Conservation (phyloP, 768 basidiomycete genomes). For the Naganishia randhawae region DNA sequence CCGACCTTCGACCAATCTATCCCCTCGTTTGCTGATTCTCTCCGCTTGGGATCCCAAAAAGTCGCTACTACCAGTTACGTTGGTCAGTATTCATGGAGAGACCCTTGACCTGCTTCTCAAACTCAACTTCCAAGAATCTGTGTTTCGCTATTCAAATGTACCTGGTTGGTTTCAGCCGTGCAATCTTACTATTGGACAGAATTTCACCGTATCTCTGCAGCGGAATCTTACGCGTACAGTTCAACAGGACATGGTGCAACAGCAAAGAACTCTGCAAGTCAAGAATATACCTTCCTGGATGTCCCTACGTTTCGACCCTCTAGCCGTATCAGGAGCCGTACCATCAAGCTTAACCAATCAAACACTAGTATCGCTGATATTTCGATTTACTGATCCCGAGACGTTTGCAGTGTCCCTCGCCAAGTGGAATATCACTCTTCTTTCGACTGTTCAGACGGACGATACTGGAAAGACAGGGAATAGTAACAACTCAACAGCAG, state of each 20-base stretch:
- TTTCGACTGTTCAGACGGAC: neutral
- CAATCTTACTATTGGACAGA: neutral
- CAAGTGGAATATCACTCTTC: conserved; percentile 9
- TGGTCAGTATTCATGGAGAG: neutral
- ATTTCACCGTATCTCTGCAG: neutral
- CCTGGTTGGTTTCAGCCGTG: neutral
- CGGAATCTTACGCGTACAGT: neutral
- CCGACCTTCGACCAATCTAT: neutral
- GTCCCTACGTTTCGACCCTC: neutral
- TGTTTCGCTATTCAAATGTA: neutral
- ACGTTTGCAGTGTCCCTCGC: neutral
- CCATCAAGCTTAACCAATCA: neutral
- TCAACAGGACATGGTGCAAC: neutral
- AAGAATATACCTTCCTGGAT: neutral
- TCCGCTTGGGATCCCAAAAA: neutral
- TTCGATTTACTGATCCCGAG: conserved; percentile 4
- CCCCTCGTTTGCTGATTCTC: neutral
- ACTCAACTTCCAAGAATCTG: neutral
- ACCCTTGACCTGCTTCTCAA: neutral
- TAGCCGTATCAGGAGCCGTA: neutral
- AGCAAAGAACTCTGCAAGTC: neutral
- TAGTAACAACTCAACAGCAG: neutral
- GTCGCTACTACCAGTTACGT: neutral
- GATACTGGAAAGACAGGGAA: no score
- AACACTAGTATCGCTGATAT: neutral